Evolutionary conservation across 768 basidiomycete species (phyloP).

Genomic region (Amanita subjunquillea): DNA sequence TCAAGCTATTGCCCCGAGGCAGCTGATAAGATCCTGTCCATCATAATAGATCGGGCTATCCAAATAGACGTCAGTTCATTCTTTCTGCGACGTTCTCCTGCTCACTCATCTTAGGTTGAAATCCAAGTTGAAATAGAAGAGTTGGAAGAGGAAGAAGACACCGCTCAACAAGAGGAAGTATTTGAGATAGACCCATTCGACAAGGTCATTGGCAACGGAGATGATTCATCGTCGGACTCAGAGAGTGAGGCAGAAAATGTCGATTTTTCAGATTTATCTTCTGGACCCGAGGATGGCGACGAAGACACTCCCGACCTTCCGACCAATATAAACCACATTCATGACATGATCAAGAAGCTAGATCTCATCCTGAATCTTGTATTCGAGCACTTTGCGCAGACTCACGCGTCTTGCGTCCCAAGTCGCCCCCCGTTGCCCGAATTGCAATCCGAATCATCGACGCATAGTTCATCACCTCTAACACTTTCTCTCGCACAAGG

Average conservation of each 20-base stretch:
- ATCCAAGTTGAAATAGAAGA: slow-evolving; percentile 95
- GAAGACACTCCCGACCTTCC: slow-evolving; percentile 29
- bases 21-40: slow-evolving; percentile 71
- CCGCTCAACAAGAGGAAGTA: slow-evolving; percentile 39
- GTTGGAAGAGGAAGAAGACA: slow-evolving; percentile 58
- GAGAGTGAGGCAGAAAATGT: slow-evolving; percentile 38
- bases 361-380: slow-evolving; percentile 80
- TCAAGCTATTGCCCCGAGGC: slow-evolving; percentile 86
- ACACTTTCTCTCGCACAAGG: slow-evolving; percentile 10
- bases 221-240: slow-evolving; percentile 44
- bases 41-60: slow-evolving; percentile 88
- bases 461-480: neutral
- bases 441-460: slow-evolving; percentile 15
- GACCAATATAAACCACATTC: slow-evolving; percentile 56
- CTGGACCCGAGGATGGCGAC: slow-evolving; percentile 47
- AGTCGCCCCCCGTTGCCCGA: slow-evolving; percentile 19
- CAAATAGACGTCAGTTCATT: slow-evolving; percentile 77
- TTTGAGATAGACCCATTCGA: slow-evolving; percentile 86
- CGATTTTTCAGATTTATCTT: slow-evolving; percentile 66
- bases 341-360: slow-evolving; percentile 85
- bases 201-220: slow-evolving; percentile 69
- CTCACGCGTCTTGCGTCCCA: slow-evolving; percentile 14
- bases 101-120: slow-evolving; percentile 55
- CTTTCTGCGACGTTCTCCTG: neutral
- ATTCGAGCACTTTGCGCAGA: slow-evolving; percentile 73